These are phyloP conservation scores for Zygoascus bituminiphila DNA, from an alignment of 805 yeast species.

Conservation along the genomic window DNA sequence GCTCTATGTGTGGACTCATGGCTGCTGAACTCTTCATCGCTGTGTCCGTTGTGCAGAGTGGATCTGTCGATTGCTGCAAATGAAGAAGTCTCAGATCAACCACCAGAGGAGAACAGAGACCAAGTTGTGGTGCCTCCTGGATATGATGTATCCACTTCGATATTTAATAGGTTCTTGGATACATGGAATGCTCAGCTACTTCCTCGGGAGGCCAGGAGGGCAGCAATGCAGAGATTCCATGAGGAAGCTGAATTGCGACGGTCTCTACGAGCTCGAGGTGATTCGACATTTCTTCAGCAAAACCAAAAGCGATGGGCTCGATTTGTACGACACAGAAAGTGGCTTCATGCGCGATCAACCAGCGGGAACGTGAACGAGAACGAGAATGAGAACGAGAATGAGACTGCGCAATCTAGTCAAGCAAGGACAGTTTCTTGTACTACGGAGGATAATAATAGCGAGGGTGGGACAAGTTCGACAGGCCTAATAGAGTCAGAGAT, in stretches of 20 bases:
- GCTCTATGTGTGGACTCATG: slow-evolving; percentile 76
- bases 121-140: slow-evolving; percentile 13
- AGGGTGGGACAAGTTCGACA: too few relatives aligned
- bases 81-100: slow-evolving; percentile 16
- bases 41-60: slow-evolving; percentile 78
- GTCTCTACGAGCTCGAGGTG: slow-evolving; percentile 12
- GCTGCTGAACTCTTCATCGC: slow-evolving; percentile 64
- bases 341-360: slow-evolving; percentile 1
- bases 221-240: slow-evolving; percentile 21
- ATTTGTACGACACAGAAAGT: slow-evolving; percentile 16
- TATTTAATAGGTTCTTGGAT: slow-evolving; percentile 24
- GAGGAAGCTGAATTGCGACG: slow-evolving; percentile 22
- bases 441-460: too few relatives aligned
- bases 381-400: too few relatives aligned
- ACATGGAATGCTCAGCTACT: slow-evolving; percentile 26
- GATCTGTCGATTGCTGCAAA: slow-evolving; percentile 35
- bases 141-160: slow-evolving; percentile 16
- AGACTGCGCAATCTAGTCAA: too few relatives aligned
- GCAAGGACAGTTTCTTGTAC: too few relatives aligned
- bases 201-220: slow-evolving; percentile 23
- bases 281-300: slow-evolving; percentile 11
- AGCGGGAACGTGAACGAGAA: too few relatives aligned
- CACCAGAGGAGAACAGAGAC: slow-evolving; percentile 10
- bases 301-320: slow-evolving; percentile 16
- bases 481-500: too few relatives aligned